These are phyloP conservation scores for Paramecium bursaria DNA, from an alignment of 73 alveolate genomes.

Conservation along the genomic window DNA sequence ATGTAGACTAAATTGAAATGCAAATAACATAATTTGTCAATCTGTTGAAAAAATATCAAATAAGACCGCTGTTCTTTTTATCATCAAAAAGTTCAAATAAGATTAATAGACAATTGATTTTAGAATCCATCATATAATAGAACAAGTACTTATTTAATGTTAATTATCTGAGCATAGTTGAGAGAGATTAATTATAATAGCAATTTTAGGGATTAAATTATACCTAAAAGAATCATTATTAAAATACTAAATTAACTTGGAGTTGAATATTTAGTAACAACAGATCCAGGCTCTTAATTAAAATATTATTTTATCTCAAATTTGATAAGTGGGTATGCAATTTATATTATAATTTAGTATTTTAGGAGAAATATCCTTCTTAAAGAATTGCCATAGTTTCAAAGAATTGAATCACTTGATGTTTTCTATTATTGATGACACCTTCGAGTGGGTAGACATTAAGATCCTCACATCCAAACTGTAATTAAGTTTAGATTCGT, in stretches of 20 bases:
- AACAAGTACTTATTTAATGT: neutral
- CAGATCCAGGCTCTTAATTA: slow-evolving; percentile 14
- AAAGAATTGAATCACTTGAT: slow-evolving; percentile 51
- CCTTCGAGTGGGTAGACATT: slow-evolving; percentile 52
- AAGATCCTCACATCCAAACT: slow-evolving; percentile 18
- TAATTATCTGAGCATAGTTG: neutral
- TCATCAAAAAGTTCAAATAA: neutral
- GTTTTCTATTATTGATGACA: neutral
- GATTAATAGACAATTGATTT: neutral
- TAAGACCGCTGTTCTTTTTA: slow-evolving; percentile 18
- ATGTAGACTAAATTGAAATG: neutral
- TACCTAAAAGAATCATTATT: slow-evolving; percentile 23
- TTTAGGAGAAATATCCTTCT: slow-evolving; percentile 21
- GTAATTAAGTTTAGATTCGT: slow-evolving; percentile 51
- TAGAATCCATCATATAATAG: neutral
- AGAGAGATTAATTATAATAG: slow-evolving; percentile 21
- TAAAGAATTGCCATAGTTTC: slow-evolving; percentile 30
- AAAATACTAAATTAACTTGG: neutral
- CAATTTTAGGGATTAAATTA: neutral
- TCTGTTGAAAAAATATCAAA: neutral
- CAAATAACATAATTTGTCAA: neutral
- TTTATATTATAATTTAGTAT: neutral
- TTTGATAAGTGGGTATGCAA: slow-evolving; percentile 35
- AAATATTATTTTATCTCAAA: slow-evolving; percentile 1
- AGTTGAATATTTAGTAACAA: neutral